Percentiles rank a stretch among this genome's conserved stretches.
phyloP scores from a whole-genome alignment of 2,329 filamentous ascomycete genomes.

The Biscogniauxia sp. region DNA sequence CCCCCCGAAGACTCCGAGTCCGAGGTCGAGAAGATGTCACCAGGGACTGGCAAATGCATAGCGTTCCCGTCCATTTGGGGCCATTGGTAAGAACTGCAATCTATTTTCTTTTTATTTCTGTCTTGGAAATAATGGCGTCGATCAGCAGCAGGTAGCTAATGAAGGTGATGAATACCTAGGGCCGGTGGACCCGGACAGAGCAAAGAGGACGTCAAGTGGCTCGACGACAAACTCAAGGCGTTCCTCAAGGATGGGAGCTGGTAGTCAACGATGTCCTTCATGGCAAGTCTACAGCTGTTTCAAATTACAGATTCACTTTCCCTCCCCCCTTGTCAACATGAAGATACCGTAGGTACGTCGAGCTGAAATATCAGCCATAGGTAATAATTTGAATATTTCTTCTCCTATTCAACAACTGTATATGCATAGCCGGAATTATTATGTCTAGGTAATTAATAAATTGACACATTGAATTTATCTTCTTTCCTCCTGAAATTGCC shows the following conservation, averaged over 20 bases:
- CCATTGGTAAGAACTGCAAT: slow-evolving; percentile 38
- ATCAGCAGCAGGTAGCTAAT: not conserved
- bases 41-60: slow-evolving; percentile 34
- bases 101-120: not conserved
- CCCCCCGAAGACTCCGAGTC: slow-evolving; percentile 76
- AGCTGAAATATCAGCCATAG: too few species aligned
- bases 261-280: not conserved
- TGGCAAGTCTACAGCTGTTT: too few species aligned
- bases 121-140: not conserved
- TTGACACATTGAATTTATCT: too few species aligned
- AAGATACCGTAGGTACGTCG: too few species aligned
- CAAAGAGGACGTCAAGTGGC: slow-evolving; percentile 68
- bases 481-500: too few species aligned
- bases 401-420: too few species aligned
- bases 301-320: too few species aligned
- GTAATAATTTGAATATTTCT: too few species aligned
- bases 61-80: slow-evolving; percentile 43
- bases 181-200: slow-evolving; percentile 70
- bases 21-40: slow-evolving; percentile 56
- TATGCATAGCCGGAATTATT: too few species aligned
- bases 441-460: too few species aligned
- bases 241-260: slow-evolving; percentile 36
- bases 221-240: slow-evolving; percentile 58
- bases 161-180: slow-evolving; percentile 37
- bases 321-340: too few species aligned